A percentile compares a stretch with the other conserved stretches of the same genome.
These are phyloP conservation scores for Candida golubevii DNA, from an alignment of 805 yeast species.

Conservation along the genomic window DNA sequence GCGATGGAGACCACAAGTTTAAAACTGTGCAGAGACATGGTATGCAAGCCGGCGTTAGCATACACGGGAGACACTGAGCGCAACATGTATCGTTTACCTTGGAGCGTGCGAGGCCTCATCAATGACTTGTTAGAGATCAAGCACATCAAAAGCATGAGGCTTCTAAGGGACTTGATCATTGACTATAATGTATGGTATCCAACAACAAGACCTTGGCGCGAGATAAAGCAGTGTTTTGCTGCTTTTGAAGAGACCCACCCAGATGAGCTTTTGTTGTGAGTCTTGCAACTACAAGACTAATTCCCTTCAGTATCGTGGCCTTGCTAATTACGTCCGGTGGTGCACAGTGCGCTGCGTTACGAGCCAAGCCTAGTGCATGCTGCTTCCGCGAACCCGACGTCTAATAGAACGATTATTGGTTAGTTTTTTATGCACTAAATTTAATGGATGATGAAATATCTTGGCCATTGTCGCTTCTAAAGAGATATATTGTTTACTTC, in stretches of 20 bases:
- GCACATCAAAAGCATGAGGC: conserved; percentile 23
- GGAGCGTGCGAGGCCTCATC: conserved; percentile 36
- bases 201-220: conserved; percentile 27
- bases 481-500: too few species aligned
- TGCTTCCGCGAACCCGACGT: too few species aligned
- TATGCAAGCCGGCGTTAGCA: background rate
- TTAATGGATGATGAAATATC: too few species aligned
- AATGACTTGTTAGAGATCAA: conserved; percentile 31
- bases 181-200: conserved; percentile 31
- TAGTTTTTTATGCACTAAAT: too few species aligned
- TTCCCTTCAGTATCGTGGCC: too few species aligned
- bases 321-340: too few species aligned
- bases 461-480: too few species aligned
- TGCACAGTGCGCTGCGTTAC: too few species aligned
- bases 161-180: conserved; percentile 22
- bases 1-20: conserved; percentile 36
- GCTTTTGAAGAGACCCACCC: conserved; percentile 30
- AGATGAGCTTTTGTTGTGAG: conserved; percentile 21
- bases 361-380: too few species aligned
- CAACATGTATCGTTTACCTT: conserved; percentile 31
- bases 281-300: too few species aligned
- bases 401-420: too few species aligned
- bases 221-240: conserved; percentile 29
- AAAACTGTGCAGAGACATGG: conserved; percentile 5
- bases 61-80: conserved; percentile 7